Base-by-base conservation (phyloP, 805 yeast species). In the Kluyveromyces wickerhamii region DNA sequence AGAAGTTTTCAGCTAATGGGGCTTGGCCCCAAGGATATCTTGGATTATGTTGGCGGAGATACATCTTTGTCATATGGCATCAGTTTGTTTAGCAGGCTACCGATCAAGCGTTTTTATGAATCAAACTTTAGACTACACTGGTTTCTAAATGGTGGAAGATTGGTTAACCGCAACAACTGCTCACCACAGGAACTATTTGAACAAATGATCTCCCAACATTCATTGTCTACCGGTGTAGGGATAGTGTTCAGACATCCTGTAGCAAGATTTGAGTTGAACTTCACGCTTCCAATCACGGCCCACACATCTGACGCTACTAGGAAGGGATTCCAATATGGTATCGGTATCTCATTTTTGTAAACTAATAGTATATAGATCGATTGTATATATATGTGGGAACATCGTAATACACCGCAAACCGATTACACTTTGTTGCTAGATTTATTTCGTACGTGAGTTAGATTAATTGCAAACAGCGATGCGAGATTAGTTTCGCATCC, bases 1-100 rank as follows among this genome's bases (percentile, higher is more conserved):
- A 66, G 81, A 38, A 86, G 88, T 1, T 84, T 81, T 50, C 66
- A 72, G 21, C 62, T 70, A 35, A 79, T 79, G 62, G 74, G 84
- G 1, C 54, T 82, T 22, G 88, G 92, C 10, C 76, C 79, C 1
- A 65, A 74, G 38, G 74, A 72, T 36, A 57, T 59, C 4, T 59
- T 57, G 4, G 78, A 75, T 45, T 65, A 76, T 4, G 42, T 76
- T 4, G 95, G 95, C 5, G 95, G 94, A 5, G 72, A 74, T 39
- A 57, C 67, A 1, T 77, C 67, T 48, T 55, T 70, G 33, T 71
- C 80, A 20, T 58, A 71, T 16, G 83, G 86, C 4, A 42, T 69
- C 2, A 71, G 81, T 26, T 18, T 79, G n/a, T 73, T 73, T 47
- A 60, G 79, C 15, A 70, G 73, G 29, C 45, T 85, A 16, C 92